Evolutionary conservation across 805 yeast genomes (phyloP).

Genomic region (Cyberlindnera veronae): DNA sequence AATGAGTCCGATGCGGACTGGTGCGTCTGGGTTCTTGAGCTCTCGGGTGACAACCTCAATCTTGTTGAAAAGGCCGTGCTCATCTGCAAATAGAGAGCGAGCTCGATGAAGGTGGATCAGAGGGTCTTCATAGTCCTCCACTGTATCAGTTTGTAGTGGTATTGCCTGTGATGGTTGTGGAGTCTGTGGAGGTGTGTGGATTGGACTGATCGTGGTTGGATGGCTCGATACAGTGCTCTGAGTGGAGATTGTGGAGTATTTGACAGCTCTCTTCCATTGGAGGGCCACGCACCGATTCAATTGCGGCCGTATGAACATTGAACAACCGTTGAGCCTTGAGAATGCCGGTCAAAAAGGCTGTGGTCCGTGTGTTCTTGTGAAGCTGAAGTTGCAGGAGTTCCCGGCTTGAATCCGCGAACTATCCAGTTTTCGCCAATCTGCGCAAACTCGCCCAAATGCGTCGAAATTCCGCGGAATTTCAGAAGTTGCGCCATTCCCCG

Average conservation of each 20-base stretch:
- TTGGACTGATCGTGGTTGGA: background rate
- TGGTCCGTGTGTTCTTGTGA: too few species aligned
- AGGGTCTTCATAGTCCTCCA: slow-evolving; percentile 13
- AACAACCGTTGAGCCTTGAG: too few species aligned
- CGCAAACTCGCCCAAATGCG: background rate
- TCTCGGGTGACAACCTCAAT: slow-evolving; percentile 21
- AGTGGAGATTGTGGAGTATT: slow-evolving; percentile 7
- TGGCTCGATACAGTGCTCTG: slow-evolving; percentile 5
- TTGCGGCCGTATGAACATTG: too few species aligned
- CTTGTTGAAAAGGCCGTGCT: slow-evolving; percentile 26
- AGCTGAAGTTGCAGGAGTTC: too few species aligned
- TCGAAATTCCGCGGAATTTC: background rate
- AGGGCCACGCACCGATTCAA: background rate
- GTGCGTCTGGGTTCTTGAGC: slow-evolving; percentile 13
- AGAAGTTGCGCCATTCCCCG: background rate
- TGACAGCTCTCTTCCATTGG: slow-evolving; percentile 2
- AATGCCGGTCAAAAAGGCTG: too few species aligned
- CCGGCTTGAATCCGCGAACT: too few species aligned
- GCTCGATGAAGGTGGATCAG: slow-evolving; percentile 15
- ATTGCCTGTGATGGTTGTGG: background rate
- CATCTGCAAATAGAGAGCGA: slow-evolving; percentile 21
- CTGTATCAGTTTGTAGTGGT: background rate
- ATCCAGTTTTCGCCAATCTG: too few species aligned
- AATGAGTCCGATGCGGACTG: slow-evolving; percentile 30
- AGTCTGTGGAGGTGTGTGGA: background rate